Evolutionary conservation across 306 rosid genomes (phyloP).

Genomic region (Datisca glomerata): DNA sequence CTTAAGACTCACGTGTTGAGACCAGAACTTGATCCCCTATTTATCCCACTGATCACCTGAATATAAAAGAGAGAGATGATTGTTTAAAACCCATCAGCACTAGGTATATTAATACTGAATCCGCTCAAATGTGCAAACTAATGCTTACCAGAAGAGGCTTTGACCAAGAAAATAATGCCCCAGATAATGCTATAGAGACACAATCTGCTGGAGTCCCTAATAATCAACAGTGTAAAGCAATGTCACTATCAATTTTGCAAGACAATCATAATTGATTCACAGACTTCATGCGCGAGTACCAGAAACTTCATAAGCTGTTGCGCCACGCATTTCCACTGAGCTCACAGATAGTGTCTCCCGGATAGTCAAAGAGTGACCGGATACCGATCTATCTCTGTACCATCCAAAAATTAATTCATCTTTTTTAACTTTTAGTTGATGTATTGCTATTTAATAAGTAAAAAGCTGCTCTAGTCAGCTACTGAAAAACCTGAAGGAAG

Average conservation of each 20-base stretch:
- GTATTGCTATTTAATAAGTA: too few species aligned
- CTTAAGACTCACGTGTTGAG: slow-evolving; percentile 35
- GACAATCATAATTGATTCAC: too few species aligned
- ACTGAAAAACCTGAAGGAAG: too few species aligned
- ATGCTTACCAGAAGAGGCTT: slow-evolving; percentile 35
- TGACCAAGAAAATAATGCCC: slow-evolving; percentile 44
- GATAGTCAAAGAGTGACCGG: slow-evolving; percentile 38
- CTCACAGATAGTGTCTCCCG: slow-evolving; percentile 30
- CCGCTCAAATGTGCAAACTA: not conserved
- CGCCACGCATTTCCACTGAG: slow-evolving; percentile 27
- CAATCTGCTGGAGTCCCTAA: slow-evolving; percentile 47
- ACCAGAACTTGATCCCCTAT: slow-evolving; percentile 43
- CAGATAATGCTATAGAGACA: slow-evolving; percentile 47
- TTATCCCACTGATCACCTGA: slow-evolving; percentile 48
- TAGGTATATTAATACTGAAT: not conserved
- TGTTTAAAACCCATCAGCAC: not conserved
- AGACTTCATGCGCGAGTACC: too few species aligned
- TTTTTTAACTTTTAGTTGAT: not conserved
- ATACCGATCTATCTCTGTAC: slow-evolving; percentile 30
- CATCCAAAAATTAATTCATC: slow-evolving; percentile 2
- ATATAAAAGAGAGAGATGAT: not conserved
- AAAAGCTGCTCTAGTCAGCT: too few species aligned
- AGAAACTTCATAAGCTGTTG: slow-evolving; percentile 35
- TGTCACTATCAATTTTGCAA: not conserved
- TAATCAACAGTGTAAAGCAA: not conserved